Percentiles rank a stretch among this genome's conserved stretches.
Conservation (phyloP, 768 basidiomycete genomes). For the Leucocoprinus sp. region DNA sequence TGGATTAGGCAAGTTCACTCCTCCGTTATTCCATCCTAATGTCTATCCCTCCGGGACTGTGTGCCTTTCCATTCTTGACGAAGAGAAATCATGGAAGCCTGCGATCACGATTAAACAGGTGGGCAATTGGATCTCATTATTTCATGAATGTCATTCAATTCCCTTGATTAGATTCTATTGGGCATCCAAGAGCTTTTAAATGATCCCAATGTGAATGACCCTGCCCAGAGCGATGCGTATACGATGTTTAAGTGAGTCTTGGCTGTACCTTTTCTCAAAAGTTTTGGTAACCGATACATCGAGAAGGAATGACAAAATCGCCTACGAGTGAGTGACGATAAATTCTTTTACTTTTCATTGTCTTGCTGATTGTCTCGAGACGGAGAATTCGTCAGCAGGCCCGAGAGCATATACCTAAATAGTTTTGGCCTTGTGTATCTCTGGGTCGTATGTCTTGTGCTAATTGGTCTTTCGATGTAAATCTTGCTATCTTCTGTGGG, state of each 20-base stretch:
- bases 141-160: constrained; percentile 4
- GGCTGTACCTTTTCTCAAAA: not conserved
- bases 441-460: not conserved
- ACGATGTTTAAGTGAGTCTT: constrained; percentile 91
- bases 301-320: constrained; percentile 81
- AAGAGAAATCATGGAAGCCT: constrained; percentile 99
- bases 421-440: constrained; percentile 15
- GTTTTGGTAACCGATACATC: constrained; percentile 7
- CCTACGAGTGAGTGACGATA: constrained; percentile 69
- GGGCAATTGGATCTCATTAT: not conserved
- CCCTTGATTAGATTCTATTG: constrained; percentile 64
- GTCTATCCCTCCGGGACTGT: constrained; percentile 99
- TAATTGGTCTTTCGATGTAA: too few relatives aligned
- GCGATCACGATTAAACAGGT: constrained; percentile 99
- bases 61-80: constrained; percentile 94
- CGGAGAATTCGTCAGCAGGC: constrained; percentile 80
- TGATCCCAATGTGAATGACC: constrained; percentile 95
- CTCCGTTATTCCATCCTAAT: constrained; percentile 95
- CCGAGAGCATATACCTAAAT: constrained; percentile 85
- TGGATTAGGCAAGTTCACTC: constrained; percentile 84
- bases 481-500: not conserved
- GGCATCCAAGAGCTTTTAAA: constrained; percentile 95
- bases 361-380: constrained; percentile 30
- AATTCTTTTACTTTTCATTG: not conserved
- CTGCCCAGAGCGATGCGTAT: constrained; percentile 97